Evolutionary conservation across 495 filamentous ascomycete genomes (phyloP).

Genomic region (Pseudoneurospora amorphoporcata): DNA sequence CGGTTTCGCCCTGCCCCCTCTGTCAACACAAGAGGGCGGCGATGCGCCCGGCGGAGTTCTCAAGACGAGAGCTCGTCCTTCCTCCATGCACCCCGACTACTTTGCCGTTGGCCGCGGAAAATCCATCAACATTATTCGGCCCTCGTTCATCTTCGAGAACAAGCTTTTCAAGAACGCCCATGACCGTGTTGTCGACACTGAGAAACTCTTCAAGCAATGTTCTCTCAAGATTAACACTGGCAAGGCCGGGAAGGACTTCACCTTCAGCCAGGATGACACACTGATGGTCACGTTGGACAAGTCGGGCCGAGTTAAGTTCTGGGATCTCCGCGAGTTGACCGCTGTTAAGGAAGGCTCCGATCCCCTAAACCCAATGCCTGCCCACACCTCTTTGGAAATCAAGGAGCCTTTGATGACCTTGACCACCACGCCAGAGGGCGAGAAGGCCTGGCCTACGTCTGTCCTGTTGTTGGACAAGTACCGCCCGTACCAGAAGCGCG

Average conservation of each 20-base stretch:
- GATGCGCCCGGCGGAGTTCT: slow-evolving; percentile 80
- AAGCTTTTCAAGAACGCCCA: slow-evolving; percentile 60
- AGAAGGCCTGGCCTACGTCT: slow-evolving; percentile 92
- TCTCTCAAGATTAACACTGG: slow-evolving; percentile 87
- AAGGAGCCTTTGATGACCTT: slow-evolving; percentile 69
- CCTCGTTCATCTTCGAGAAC: slow-evolving; percentile 60
- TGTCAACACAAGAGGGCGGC: slow-evolving; percentile 55
- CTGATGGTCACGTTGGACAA: slow-evolving; percentile 94
- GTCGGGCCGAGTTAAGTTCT: slow-evolving; percentile 87
- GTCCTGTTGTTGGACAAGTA: slow-evolving; percentile 93
- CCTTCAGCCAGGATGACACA: slow-evolving; percentile 92
- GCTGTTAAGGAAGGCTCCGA: slow-evolving; percentile 45
- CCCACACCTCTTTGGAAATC: slow-evolving; percentile 55
- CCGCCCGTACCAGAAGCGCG: slow-evolving; percentile 75
- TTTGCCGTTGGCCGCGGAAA: slow-evolving; percentile 95
- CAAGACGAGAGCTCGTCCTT: slow-evolving; percentile 89
- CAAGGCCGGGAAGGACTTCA: slow-evolving; percentile 96
- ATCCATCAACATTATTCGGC: slow-evolving; percentile 84
- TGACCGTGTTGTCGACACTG: slow-evolving; percentile 65
- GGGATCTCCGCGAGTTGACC: slow-evolving; percentile 78
- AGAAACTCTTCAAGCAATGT: slow-evolving; percentile 77
- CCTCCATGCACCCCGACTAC: slow-evolving; percentile 76
- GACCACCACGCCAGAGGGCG: slow-evolving; percentile 62
- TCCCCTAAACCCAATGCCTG: slow-evolving; percentile 36
- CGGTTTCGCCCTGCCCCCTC: slow-evolving; percentile 73